phyloP scores from a whole-genome alignment of 148 eudicot genomes.

The Arbutus unedo region DNA sequence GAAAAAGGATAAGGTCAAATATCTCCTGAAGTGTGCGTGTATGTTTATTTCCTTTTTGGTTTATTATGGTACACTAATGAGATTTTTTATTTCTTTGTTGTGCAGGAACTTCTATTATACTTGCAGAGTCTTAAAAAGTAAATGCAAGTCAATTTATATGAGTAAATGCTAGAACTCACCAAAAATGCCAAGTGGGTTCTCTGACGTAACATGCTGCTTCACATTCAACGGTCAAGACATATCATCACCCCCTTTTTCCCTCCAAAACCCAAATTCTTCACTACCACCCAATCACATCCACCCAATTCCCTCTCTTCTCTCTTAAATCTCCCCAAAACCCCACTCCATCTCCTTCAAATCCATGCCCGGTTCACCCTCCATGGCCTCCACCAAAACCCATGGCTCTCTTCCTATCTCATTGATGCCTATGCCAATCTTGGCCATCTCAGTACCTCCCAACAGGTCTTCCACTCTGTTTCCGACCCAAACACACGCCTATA shows the following conservation, averaged over 20 bases:
- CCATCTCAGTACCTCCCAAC: constrained; percentile 4
- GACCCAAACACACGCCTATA: constrained; percentile 22
- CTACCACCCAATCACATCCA: constrained; percentile 7
- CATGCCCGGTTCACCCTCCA: constrained; percentile 37
- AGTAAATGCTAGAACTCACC: not conserved
- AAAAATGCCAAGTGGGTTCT: not conserved
- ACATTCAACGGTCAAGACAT: constrained; percentile 8
- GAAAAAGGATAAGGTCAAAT: not conserved
- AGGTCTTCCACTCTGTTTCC: constrained; percentile 24
- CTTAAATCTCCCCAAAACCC: constrained; percentile 29
- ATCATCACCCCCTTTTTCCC: constrained; percentile 15
- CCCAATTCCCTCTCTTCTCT: constrained; percentile 25
- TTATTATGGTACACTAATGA: not conserved
- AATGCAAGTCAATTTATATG: no score
- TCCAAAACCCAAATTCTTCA: constrained; percentile 23
- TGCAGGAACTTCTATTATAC: constrained; percentile 27
- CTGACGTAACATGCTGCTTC: constrained; percentile 1
- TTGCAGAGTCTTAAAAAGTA: constrained; percentile 47
- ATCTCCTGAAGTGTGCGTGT: not conserved
- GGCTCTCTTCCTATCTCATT: constrained; percentile 24
- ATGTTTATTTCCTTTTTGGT: not conserved
- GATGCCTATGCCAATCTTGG: constrained; percentile 28
- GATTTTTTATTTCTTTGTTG: not conserved
- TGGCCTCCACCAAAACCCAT: constrained; percentile 32
- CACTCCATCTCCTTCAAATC: constrained; percentile 31